Base-by-base conservation (phyloP, 345 rosid genomes). In the Camelina neglecta region DNA sequence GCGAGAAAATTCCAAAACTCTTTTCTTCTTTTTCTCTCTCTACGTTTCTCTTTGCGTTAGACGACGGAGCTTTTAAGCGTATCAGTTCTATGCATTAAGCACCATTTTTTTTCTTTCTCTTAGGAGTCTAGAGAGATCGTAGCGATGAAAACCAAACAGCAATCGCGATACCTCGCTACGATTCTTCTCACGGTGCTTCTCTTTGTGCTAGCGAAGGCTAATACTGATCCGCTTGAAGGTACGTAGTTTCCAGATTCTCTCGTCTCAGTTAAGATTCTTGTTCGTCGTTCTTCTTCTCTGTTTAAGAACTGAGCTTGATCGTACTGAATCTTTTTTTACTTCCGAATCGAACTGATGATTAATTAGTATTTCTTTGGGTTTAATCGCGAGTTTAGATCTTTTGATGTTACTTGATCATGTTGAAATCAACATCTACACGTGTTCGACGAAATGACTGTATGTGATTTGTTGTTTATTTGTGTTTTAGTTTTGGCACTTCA, bases 211-310 rank as follows among this genome's bases (percentile, higher is more conserved):
- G 75, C 86, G 64, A 53, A 69, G 39, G 84, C 91, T 8, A 68
- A 69, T 29, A 90, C 94, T 26, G 92, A 92, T 81, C 86, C 82
- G 31, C 75, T 83, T 35, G 96, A 95, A 50, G 93, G 99, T 92
- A 7, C 38, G 36, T 33, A 85, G 73, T 60, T 63, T 62, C 33
- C 39, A 65, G 63, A 67, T 31, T 21, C 23, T 23, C 59, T 60
- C 45, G 24, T 42, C 31, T 51, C 13, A 38, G 66, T 13, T 29
- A 5, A 33, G 61, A 49, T 33, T 21, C 21, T 0, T 42, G 20
- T 44, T 20, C 64, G 16, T 62, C 26, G 35, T 47, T 72, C 69
- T 67, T 72, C 69, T 67, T 49, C 62, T 72, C 60, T 24, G 56
- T 3, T 73, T 57, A 45, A 47, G n/a, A 65, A 9, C 38, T 0